A percentile compares a stretch with the other conserved stretches of the same genome.
phyloP scores from a whole-genome alignment of 2,329 filamentous ascomycete genomes.

The Beauveria pseudobassiana region DNA sequence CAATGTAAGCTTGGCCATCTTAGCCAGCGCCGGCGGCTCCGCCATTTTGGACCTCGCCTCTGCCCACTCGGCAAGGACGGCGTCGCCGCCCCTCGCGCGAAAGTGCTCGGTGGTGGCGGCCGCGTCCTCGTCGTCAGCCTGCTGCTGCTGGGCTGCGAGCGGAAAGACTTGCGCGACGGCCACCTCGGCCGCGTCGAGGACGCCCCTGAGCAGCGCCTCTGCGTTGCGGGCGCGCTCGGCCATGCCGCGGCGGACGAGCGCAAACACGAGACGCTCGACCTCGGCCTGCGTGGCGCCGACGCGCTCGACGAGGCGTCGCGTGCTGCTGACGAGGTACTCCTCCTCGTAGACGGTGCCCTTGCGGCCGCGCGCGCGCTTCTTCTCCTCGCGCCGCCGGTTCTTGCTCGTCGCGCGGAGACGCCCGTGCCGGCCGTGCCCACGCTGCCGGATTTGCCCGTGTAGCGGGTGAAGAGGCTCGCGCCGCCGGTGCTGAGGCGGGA shows the following conservation, averaged over 20 bases:
- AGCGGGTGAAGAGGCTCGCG: conserved; percentile 86
- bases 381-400: conserved; percentile 82
- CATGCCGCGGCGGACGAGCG: conserved; percentile 74
- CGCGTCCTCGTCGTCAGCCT: conserved; percentile 17
- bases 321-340: conserved; percentile 87
- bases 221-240: conserved; percentile 76
- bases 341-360: conserved; percentile 98
- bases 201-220: conserved; percentile 64
- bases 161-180: conserved; percentile 66
- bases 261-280: conserved; percentile 65
- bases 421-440: conserved; percentile 64
- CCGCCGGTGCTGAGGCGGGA: conserved; percentile 73
- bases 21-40: conserved; percentile 41
- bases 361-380: conserved; percentile 88
- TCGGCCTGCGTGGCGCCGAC: conserved; percentile 68
- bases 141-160: conserved; percentile 13
- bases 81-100: conserved; percentile 41
- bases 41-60: conserved; percentile 37
- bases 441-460: conserved; percentile 63
- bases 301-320: conserved; percentile 74
- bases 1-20: conserved; percentile 42
- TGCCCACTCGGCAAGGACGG: conserved; percentile 44
- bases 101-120: conserved; percentile 14
- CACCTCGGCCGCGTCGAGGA: conserved; percentile 59
- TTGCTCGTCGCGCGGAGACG: conserved; percentile 76